Evolutionary conservation across 176 grass and related monocot genomes (phyloP).

Genomic region (Bonia amplexicaulis): DNA sequence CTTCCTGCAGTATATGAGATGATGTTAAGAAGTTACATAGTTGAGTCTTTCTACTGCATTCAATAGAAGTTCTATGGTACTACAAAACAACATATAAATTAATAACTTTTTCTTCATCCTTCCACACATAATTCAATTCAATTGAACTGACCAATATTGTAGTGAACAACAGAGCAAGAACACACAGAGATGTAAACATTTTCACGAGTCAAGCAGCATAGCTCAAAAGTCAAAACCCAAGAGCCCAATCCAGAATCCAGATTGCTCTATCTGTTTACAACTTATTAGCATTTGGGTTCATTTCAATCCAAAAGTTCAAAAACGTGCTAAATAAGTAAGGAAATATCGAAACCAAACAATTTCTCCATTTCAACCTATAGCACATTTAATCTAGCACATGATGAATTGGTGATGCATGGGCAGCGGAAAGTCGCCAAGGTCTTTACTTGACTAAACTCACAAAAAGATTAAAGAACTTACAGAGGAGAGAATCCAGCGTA

Average conservation of each 20-base stretch:
- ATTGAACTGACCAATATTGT: not conserved
- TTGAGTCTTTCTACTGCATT: not conserved
- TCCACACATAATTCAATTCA: not conserved
- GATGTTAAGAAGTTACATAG: not conserved
- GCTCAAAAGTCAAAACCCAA: not conserved
- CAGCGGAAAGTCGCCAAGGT: not conserved
- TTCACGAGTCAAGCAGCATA: not conserved
- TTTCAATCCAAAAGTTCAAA: not conserved
- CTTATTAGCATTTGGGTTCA: not conserved
- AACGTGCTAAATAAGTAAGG: not conserved
- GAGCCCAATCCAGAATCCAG: not conserved
- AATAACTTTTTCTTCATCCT: not conserved
- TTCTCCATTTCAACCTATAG: not conserved
- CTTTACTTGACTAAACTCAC: not conserved
- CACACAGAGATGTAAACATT: not conserved
- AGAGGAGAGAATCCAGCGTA: not conserved
- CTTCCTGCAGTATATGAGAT: not conserved
- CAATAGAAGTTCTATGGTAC: no score
- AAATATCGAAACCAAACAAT: not conserved
- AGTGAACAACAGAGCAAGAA: not conserved
- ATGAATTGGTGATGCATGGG: not conserved
- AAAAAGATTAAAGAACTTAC: not conserved
- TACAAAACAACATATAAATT: no score
- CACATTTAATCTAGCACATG: not conserved
- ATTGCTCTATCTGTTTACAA: not conserved